phyloP scores from a whole-genome alignment of 371 early-diverging fungal genomes.

The Mucor piriformis region DNA sequence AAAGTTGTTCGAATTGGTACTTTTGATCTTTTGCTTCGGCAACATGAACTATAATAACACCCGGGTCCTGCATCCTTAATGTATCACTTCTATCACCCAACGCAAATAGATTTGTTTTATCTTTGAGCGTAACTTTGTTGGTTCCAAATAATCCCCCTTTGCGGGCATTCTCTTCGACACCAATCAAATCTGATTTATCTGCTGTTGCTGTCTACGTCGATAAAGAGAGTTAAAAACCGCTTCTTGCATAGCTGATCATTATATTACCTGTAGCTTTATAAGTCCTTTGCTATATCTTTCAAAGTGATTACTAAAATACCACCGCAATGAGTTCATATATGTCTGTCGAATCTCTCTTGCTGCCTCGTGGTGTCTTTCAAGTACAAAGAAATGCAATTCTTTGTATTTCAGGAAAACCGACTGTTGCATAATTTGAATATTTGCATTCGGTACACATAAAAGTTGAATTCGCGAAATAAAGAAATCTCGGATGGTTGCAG shows the following conservation, averaged over 20 bases:
- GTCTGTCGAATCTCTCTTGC: constrained; percentile 84
- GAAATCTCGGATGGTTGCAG: constrained; percentile 84
- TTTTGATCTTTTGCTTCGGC: constrained; percentile 79
- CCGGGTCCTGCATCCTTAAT: constrained; percentile 71
- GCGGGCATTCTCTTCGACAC: constrained; percentile 75
- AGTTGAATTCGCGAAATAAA: constrained; percentile 82
- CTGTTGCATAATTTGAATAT: constrained; percentile 90
- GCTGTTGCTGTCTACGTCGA: constrained; percentile 61
- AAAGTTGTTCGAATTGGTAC: constrained; percentile 77
- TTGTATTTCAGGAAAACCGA: constrained; percentile 87
- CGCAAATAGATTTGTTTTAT: constrained; percentile 78
- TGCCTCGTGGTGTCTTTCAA: constrained; percentile 87
- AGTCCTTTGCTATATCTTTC: constrained; percentile 82
- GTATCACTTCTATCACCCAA: constrained; percentile 75
- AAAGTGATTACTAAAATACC: constrained; percentile 88
- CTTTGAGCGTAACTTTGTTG: constrained; percentile 57
- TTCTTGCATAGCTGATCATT: background rate
- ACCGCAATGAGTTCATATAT: constrained; percentile 81
- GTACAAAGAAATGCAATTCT: constrained; percentile 82
- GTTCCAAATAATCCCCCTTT: constrained; percentile 69
- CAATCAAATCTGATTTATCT: constrained; percentile 83
- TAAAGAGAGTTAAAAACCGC: background rate
- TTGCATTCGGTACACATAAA: constrained; percentile 85
- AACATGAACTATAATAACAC: constrained; percentile 78
- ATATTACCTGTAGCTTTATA: constrained; percentile 67